Base-by-base conservation (phyloP, 2,329 filamentous ascomycete species). In the Fusarium brachygibbosum region DNA sequence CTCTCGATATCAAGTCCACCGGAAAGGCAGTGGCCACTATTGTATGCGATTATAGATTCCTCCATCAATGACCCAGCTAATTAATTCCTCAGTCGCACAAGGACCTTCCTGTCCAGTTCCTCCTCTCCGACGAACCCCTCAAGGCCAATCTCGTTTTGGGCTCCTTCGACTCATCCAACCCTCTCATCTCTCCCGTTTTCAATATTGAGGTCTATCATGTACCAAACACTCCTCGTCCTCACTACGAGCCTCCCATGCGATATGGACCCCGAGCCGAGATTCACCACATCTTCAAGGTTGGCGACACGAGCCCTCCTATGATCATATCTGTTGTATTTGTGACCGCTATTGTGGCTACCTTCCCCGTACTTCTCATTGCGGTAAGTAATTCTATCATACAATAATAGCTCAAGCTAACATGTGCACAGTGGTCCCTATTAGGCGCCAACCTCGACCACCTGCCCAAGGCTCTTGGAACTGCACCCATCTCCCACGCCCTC, bases 181-280 rank as follows among this genome's bases (percentile, higher is more conserved):
- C 90, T 14, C 90, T 92, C 77, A 86, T 90, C 71, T 86, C 85
- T 58, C 86, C 88, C 64, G 86, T 90, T 34, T 98, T 98, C 83
- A 86, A 93, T 70, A 81, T 98, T 29, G 81, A 87, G 46, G 80
- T 97, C 56, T 81, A 86, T 68, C 84, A 84, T 57, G 91, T 95
- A 76, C 78, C 89, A 52, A 87, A 85, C 74, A 80, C 84, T 5
- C 85, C 91, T 3, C 77, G 88, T 17, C 84, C 88, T 21, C 80
- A 85, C 58, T 87, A 89, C 75, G 87, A 92, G 74, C 84, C 88
- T 72, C 89, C 93, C 12, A 81, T 94, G 70, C 91, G 95, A 81
- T 98, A 97, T 81, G 92, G 91, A 77, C 92, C 93, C 82, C 88
- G 90, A 71, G 83, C 88, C 12, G 92, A 97, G 81, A 98, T 99